Evolutionary conservation across 108 stramenopile species (phyloP).

Genomic region (Cylindrotheca fusiformis): DNA sequence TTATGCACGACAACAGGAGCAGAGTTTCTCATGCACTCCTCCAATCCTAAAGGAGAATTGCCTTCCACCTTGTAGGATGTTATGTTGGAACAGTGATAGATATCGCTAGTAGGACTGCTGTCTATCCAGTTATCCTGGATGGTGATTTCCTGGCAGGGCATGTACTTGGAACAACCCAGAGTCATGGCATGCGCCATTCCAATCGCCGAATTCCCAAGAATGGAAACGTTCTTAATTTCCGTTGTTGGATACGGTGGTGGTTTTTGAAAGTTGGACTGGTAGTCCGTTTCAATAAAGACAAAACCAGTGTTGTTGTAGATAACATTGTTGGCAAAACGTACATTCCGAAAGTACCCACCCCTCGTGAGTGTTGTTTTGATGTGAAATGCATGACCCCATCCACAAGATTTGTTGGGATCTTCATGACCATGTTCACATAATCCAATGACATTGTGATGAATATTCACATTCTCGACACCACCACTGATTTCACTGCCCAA

Average conservation of each 20-base stretch:
- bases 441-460: constrained; percentile 18
- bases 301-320: constrained; percentile 20
- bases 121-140: not conserved
- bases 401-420: constrained; percentile 15
- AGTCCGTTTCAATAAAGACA: constrained; percentile 24
- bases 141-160: constrained; percentile 6
- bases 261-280: constrained; percentile 5
- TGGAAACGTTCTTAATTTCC: constrained; percentile 1
- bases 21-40: no score
- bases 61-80: no score
- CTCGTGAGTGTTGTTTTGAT: constrained; percentile 28
- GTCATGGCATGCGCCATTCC: constrained; percentile 4
- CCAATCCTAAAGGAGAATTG: no score
- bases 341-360: constrained; percentile 23
- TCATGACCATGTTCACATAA: constrained; percentile 20
- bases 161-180: constrained; percentile 4
- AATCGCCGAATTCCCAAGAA: constrained; percentile 3
- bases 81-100: no score
- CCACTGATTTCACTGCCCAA: constrained; percentile 43
- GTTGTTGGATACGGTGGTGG: constrained; percentile 8
- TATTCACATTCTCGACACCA: constrained; percentile 27
- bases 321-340: constrained; percentile 20
- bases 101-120: no score
- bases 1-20: no score
- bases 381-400: constrained; percentile 28